Percentiles rank a stretch among this genome's conserved stretches.
Evolutionary conservation across 176 grass and related monocot species (phyloP).

Genomic region (Eremochloa ophiuroides): DNA sequence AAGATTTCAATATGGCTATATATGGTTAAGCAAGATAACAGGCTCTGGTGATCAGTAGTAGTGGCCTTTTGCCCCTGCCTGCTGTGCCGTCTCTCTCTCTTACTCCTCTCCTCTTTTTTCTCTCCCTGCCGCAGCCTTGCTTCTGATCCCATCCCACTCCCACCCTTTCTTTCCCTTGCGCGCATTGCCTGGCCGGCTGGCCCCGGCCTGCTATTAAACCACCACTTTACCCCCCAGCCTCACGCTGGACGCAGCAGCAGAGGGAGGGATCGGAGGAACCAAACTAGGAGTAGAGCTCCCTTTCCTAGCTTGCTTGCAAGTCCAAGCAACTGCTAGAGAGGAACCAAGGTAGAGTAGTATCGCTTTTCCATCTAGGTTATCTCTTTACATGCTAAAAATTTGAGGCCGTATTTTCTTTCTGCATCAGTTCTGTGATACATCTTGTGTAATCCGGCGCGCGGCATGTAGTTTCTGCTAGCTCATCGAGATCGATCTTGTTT

Average conservation of each 20-base stretch:
- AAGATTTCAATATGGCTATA: conserved; percentile 29
- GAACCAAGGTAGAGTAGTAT: neutral
- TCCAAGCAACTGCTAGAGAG: conserved; percentile 29
- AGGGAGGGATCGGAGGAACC: too few relatives aligned
- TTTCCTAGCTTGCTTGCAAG: conserved; percentile 17
- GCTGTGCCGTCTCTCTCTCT: neutral
- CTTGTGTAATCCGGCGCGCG: conserved; percentile 12
- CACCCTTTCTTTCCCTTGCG: neutral
- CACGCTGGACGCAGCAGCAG: neutral
- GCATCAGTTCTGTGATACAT: neutral
- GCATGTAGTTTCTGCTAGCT: neutral
- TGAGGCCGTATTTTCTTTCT: conserved; percentile 15
- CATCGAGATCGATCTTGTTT: conserved; percentile 5
- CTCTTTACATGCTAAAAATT: conserved; percentile 25
- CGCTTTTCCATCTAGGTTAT: conserved; percentile 27
- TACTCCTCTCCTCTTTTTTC: neutral
- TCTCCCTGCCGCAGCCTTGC: neutral
- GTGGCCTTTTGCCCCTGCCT: neutral
- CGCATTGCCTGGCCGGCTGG: neutral
- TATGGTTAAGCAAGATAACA: conserved; percentile 41
- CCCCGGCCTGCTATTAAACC: conserved; percentile 28
- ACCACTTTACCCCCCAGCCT: conserved; percentile 1
- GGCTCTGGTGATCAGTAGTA: neutral
- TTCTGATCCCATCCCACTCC: neutral
- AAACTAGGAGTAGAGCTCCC: too few relatives aligned